Percentiles rank a stretch among this genome's conserved stretches.
phyloP scores from a whole-genome alignment of 306 rosid species.

The Quercus ilex region DNA sequence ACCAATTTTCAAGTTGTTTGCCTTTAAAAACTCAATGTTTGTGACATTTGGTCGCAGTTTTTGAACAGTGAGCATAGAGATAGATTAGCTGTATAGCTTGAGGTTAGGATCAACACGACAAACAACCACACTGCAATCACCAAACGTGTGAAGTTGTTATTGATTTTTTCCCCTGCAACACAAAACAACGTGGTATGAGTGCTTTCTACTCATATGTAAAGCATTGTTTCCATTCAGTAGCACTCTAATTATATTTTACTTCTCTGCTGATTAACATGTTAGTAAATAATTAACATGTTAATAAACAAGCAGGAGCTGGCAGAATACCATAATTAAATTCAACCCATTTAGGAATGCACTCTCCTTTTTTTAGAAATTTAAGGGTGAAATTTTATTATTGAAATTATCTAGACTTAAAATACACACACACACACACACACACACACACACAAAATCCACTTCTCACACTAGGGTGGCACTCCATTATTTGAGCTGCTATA shows the following conservation, averaged over 20 bases:
- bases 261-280: background rate
- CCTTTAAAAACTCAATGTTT: conserved; percentile 44
- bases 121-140: conserved; percentile 47
- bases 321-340: too few species aligned
- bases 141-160: conserved; percentile 42
- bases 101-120: conserved; percentile 49
- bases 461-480: too few species aligned
- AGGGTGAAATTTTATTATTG: too few species aligned
- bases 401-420: too few species aligned
- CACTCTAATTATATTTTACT: too few species aligned
- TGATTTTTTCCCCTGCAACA: conserved; percentile 44
- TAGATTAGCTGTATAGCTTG: conserved; percentile 71
- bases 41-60: conserved; percentile 24
- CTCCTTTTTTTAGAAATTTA: too few species aligned
- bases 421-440: too few species aligned
- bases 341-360: too few species aligned
- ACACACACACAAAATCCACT: too few species aligned
- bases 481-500: too few species aligned
- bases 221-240: background rate
- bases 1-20: conserved; percentile 22
- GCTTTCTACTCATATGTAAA: background rate
- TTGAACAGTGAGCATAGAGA: conserved; percentile 57
- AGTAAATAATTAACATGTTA: background rate
- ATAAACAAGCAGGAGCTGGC: too few species aligned
- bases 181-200: background rate